A percentile compares a stretch with the other conserved stretches of the same genome.
Conservation (phyloP, 768 basidiomycete species). For the Pulveroboletus sp. region DNA sequence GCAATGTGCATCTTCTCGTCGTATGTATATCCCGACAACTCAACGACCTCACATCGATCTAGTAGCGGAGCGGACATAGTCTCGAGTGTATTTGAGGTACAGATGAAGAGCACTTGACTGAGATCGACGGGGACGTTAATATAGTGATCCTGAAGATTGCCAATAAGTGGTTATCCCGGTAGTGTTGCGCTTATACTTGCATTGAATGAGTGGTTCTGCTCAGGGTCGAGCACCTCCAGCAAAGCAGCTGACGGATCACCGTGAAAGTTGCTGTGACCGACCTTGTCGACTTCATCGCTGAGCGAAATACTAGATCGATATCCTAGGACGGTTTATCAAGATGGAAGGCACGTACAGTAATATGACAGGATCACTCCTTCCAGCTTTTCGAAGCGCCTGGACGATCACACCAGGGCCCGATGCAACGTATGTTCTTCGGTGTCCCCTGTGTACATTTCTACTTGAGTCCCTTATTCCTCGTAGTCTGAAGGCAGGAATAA, state of each 20-base stretch:
- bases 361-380: slow-evolving; percentile 74
- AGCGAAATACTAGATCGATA: not conserved
- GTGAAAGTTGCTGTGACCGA: slow-evolving; percentile 82
- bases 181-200: slow-evolving; percentile 33
- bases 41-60: slow-evolving; percentile 86
- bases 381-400: slow-evolving; percentile 81
- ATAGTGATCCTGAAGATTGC: slow-evolving; percentile 72
- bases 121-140: slow-evolving; percentile 86
- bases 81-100: slow-evolving; percentile 86
- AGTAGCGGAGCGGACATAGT: slow-evolving; percentile 84
- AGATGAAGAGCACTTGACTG: slow-evolving; percentile 86
- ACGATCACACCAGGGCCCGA: slow-evolving; percentile 82
- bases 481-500: slow-evolving; percentile 4
- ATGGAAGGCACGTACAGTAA: slow-evolving; percentile 43
- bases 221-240: slow-evolving; percentile 89
- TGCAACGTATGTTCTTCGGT: slow-evolving; percentile 86
- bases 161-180: not conserved
- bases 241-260: slow-evolving; percentile 90
- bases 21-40: slow-evolving; percentile 80
- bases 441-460: slow-evolving; percentile 36
- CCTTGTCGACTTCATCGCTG: slow-evolving; percentile 87
- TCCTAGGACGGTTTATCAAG: not conserved
- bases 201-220: slow-evolving; percentile 83
- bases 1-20: slow-evolving; percentile 92
- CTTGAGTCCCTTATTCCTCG: slow-evolving; percentile 4